Evolutionary conservation across 768 basidiomycete species (phyloP), one percentile per base, ranked within the genome.

Genomic region (Glaciozyma antarctica): DNA sequence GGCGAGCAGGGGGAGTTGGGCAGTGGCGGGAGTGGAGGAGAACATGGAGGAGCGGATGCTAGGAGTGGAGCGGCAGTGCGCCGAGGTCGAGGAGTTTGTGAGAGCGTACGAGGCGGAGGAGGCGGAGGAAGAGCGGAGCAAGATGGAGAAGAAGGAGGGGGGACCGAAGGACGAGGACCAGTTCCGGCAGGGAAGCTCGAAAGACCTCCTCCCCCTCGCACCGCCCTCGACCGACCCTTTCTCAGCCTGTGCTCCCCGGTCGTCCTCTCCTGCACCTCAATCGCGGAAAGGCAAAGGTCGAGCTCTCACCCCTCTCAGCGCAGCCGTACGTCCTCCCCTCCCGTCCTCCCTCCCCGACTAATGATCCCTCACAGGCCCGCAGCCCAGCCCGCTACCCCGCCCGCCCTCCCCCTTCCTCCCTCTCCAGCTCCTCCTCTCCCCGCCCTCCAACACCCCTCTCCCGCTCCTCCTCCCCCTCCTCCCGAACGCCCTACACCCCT

Each of bases 231-330:
- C 21, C 2, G 66, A 68, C 51, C 66, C 66, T 13, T 68, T 68
- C 63, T 60, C 66, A 19, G 53, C 66, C 0, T 48, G n/a, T 2
- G 66, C 66, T 2, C 66, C 66, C 8, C 54, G 66, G 4, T 60
- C 67, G 12, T 51, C 59, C n/a, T 68, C 67, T n/a, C 57, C 63
- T 12, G 21, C 48, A 2, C 44, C 52, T 2, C 32, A 58, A 16
- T 68, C 66, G 19, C 34, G 54, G 41, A 68, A 68, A 28, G 66
- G 66, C 51, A 68, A 68, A 21, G 62, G 55, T 5, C 60, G 60
- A 21, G 66, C 66, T 17, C 54, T 48, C 5, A 44, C 44, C 28
- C 41, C 32, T 13, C 22, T 15, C 62, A 49, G 22, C n/a, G 48
- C 43, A n/a, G 45, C 45, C 54, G 56, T 62, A 44, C 38, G 55